Base-by-base conservation (phyloP, 805 yeast genomes). In the Debaryomyces tyrocola region DNA sequence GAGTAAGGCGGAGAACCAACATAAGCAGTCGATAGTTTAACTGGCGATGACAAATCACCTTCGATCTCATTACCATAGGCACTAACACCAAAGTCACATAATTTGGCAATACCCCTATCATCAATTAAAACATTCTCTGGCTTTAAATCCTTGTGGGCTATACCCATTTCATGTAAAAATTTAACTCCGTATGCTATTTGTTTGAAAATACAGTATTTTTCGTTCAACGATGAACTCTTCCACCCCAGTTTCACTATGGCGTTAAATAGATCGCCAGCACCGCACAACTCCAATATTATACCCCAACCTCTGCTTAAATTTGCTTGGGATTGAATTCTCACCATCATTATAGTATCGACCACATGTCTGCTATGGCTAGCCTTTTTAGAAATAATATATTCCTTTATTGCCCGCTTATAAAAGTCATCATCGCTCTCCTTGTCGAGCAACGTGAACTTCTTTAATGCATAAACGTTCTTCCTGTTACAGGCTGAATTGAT, bases 1-100 rank as follows among this genome's bases (percentile, higher is more conserved):
- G 85, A 80, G 62, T 85, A 87, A 1, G 94, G 94, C 3, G 94
- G 89, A 0, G 91, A 85, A 1, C 95, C 94, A 37, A 85, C 85
- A 60, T 78, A 77, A 1, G 80, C 69, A 36, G 75, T 68, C 54
- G 76, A 64, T 28, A 57, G 40, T 41, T 64, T 65, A 10, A 77
- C 51, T 3, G 71, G 69, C 20, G 80, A 72, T 0, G 62, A 53
- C 17, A 77, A 66, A 62, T 85, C 79, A 1, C 78, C 76, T 1
- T 78, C 79, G 17, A 62, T 70, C 43, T 66, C 76, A 60, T 82
- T 84, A 14, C 84, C 87, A 59, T 78, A 79, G 43, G 79, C 84
- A 42, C 87, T 80, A 31, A 86, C 86, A 48, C 94, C 94, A 62
- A 85, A 86, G 69, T 86, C 94, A 28, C 90, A 83, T 24, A 86